These are phyloP conservation scores for Pulveroboletus sp. DNA, from an alignment of 768 basidiomycete species.

Conservation along the genomic window DNA sequence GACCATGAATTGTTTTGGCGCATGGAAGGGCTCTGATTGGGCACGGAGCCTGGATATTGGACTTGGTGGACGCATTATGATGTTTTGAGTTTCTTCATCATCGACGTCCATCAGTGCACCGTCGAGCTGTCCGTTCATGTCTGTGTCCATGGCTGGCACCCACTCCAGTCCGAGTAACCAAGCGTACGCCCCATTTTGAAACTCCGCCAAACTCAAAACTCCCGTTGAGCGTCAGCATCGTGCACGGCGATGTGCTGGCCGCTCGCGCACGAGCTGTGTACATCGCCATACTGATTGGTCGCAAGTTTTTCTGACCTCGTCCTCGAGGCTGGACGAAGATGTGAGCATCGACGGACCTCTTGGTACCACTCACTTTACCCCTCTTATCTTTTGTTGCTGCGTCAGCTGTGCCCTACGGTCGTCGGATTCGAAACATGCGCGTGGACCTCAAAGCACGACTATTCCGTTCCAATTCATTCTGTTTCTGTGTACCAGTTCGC, in stretches of 20 bases:
- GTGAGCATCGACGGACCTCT: neutral
- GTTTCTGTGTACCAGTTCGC: slow-evolving; percentile 61
- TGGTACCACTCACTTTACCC: neutral
- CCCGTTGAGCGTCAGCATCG: slow-evolving; percentile 3
- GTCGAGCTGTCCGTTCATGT: slow-evolving; percentile 19
- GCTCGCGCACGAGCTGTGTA: neutral
- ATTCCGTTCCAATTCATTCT: slow-evolving; percentile 50
- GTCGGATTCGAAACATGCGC: slow-evolving; percentile 29
- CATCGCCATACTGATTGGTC: slow-evolving; percentile 14
- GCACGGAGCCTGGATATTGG: slow-evolving; percentile 20
- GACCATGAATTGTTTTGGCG: slow-evolving; percentile 36
- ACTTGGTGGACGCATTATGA: slow-evolving; percentile 11
- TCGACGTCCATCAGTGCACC: slow-evolving; percentile 28
- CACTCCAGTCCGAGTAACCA: neutral
- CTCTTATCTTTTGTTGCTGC: neutral
- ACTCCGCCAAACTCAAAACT: slow-evolving; percentile 15
- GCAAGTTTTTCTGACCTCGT: neutral
- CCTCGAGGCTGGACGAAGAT: slow-evolving; percentile 2
- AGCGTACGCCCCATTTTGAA: too few species aligned
- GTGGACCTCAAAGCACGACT: slow-evolving; percentile 43
- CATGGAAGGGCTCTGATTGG: slow-evolving; percentile 31
- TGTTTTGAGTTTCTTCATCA: slow-evolving; percentile 7
- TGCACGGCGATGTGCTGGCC: too few species aligned
- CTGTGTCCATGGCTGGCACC: slow-evolving; percentile 1
- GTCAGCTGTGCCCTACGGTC: neutral